Evolutionary conservation across 148 eudicot species (phyloP), one percentile per base, ranked within the genome.

Genomic region (Chenopodium formosanum): DNA sequence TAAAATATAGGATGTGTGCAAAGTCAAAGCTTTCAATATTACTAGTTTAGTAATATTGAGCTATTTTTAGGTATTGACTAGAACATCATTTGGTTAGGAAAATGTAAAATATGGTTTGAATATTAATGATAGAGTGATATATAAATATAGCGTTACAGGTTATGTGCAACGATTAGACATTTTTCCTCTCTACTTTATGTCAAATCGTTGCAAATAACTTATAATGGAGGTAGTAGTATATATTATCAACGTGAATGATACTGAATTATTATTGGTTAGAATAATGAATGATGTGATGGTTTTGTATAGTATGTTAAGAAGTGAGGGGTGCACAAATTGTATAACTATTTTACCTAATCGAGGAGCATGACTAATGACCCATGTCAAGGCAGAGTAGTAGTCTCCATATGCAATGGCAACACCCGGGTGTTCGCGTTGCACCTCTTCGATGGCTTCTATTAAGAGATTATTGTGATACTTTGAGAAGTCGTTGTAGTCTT

Each of bases 351-450:
- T 83, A 83, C 85, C 87, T 58, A 88, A 83, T 17, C 78, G 63
- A 22, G 63, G n/a, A 9, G 86, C 84, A 47, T 86, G 81, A 16
- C 32, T 58, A 60, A 86, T 75, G 82, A 86, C 72, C 83, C 81
- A 85, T 7, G 17, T 71, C 73, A 88, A 82, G 70, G 90, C 89
- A n/a, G 82, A 73, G 79, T 82, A 89, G 80, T 82, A 86, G 37
- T 89, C 90, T 19, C 82, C 90, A 67, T 89, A 89, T 19, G 68
- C 79, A 50, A 89, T 86, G 48, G 76, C 27, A 50, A 77, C 89
- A 65, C 62, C 37, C 0, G 90, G 89, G 53, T 84, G 20, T 32
- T 79, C 74, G 11, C 69, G 70, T 63, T 83, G 88, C 56, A 88
- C 34, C 52, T 80, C 83, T 13, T 76, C 37, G 22, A 88, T 70